phyloP scores from a whole-genome alignment of 345 rosid species.

The Salix dunnii region DNA sequence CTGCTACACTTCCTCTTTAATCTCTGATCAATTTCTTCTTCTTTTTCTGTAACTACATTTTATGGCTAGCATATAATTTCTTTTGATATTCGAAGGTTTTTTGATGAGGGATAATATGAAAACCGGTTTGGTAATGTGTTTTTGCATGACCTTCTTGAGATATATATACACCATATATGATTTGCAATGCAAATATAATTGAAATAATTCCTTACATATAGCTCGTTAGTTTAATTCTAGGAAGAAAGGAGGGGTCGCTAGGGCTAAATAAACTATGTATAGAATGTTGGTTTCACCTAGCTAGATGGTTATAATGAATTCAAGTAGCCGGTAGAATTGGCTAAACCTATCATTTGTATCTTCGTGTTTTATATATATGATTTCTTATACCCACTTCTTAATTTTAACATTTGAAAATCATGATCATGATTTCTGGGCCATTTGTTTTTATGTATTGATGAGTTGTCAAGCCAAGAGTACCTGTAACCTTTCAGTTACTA shows the following conservation, averaged over 20 bases:
- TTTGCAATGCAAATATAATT: neutral
- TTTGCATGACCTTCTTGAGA: neutral
- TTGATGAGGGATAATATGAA: neutral
- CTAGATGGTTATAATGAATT: neutral
- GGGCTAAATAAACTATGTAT: neutral
- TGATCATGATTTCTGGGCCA: neutral
- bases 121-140: neutral
- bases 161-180: neutral
- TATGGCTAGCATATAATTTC: neutral
- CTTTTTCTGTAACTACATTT: neutral
- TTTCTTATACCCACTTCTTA: no score
- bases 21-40: neutral
- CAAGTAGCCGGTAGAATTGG: no score
- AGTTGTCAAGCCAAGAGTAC: neutral
- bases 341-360: no score
- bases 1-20: neutral
- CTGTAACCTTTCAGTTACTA: neutral
- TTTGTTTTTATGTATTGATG: neutral
- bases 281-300: neutral
- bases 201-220: neutral
- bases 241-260: neutral
- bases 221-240: neutral
- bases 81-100: neutral
- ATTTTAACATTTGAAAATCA: no score
- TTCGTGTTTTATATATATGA: no score